These are phyloP conservation scores for Coelastrella sp. DNA, from an alignment of 139 green algal genomes.

Conservation along the genomic window DNA sequence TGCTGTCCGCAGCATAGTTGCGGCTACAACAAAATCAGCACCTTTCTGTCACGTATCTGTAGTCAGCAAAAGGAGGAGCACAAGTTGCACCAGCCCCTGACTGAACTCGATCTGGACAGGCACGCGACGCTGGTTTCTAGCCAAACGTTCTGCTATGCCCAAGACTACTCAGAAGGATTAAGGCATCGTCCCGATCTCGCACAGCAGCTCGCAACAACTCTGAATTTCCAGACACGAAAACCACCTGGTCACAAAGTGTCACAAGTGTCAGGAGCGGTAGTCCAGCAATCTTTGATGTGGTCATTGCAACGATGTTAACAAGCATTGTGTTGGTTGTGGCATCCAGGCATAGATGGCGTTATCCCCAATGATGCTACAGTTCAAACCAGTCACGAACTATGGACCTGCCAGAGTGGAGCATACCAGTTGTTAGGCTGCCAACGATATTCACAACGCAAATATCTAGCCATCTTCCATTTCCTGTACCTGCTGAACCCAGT, in stretches of 20 bases:
- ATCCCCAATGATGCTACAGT: background rate
- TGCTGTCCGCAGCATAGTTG: constrained; percentile 41
- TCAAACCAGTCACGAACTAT: constrained; percentile 1
- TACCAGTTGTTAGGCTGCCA: constrained; percentile 1
- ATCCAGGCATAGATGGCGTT: background rate
- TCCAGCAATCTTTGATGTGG: no score
- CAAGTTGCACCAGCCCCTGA: background rate
- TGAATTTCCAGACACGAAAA: no score
- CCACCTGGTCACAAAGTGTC: no score
- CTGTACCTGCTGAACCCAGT: background rate
- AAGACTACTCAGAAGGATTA: no score
- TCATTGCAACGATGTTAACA: no score
- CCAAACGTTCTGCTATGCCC: no score
- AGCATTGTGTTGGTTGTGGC: background rate
- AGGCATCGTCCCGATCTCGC: no score
- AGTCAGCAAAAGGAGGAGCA: background rate
- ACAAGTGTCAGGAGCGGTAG: no score
- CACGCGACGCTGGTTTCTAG: background rate
- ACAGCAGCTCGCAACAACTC: no score
- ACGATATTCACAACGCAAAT: constrained; percentile 10
- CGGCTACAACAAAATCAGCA: background rate
- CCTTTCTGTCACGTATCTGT: background rate
- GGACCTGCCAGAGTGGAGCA: background rate
- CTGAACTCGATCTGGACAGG: background rate
- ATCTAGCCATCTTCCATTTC: background rate